These are phyloP conservation scores for Candida ficus DNA, from an alignment of 805 yeast species.

Conservation along the genomic window DNA sequence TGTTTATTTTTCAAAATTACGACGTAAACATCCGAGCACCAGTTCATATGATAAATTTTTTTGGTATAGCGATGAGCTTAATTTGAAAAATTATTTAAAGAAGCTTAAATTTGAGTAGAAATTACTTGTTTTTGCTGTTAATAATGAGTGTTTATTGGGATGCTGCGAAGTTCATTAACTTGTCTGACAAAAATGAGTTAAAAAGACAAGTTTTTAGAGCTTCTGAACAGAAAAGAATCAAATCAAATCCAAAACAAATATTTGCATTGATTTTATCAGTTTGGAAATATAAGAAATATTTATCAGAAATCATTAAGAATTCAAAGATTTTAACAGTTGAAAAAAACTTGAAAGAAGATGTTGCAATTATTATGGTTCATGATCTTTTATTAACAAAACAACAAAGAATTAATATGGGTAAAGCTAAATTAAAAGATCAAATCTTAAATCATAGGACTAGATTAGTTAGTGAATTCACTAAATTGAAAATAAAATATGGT, in stretches of 20 bases:
- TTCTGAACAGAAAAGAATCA: slow-evolving; percentile 40
- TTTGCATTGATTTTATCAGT: slow-evolving; percentile 82
- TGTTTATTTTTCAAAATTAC: no score
- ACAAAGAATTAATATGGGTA: slow-evolving; percentile 85
- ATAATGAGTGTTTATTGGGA: slow-evolving; percentile 11
- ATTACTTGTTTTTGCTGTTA: neutral
- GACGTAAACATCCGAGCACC: slow-evolving; percentile 8
- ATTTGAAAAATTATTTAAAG: neutral
- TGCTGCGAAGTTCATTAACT: slow-evolving; percentile 7
- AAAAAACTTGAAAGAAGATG: slow-evolving; percentile 44
- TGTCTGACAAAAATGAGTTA: slow-evolving; percentile 6
- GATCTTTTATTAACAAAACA: slow-evolving; percentile 71
- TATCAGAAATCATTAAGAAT: slow-evolving; percentile 57
- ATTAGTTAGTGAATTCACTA: slow-evolving; percentile 74
- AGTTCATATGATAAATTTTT: neutral
- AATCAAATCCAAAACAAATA: slow-evolving; percentile 75
- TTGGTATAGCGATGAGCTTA: slow-evolving; percentile 4
- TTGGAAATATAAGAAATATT: slow-evolving; percentile 60
- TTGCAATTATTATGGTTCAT: slow-evolving; percentile 67
- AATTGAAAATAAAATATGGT: slow-evolving; percentile 67
- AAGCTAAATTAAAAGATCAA: slow-evolving; percentile 79
- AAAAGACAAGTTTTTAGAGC: slow-evolving; percentile 38
- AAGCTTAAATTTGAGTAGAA: neutral
- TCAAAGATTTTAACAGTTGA: slow-evolving; percentile 59
- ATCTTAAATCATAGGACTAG: slow-evolving; percentile 75